phyloP scores from a whole-genome alignment of 2,329 filamentous ascomycete genomes.

The Alternaria sp. region DNA sequence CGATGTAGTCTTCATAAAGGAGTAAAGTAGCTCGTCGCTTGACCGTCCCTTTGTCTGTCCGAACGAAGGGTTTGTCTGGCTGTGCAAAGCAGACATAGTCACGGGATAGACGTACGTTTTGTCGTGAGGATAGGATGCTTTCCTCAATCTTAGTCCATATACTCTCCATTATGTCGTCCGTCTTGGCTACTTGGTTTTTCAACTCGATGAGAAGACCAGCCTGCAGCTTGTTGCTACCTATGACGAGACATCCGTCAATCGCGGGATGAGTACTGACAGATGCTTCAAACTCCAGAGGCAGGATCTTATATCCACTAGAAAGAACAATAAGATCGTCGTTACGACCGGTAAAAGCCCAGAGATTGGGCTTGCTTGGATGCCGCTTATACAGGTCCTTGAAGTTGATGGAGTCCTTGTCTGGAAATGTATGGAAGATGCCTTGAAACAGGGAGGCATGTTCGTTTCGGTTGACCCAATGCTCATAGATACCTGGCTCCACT shows the following conservation, averaged over 20 bases:
- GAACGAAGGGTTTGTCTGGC: slow-evolving; percentile 56
- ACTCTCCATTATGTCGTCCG: slow-evolving; percentile 49
- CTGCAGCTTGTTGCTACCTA: slow-evolving; percentile 41
- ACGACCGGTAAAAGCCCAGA: slow-evolving; percentile 32
- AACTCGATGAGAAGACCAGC: slow-evolving; percentile 45
- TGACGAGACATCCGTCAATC: slow-evolving; percentile 41
- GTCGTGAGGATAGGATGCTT: slow-evolving; percentile 53
- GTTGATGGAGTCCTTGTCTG: slow-evolving; percentile 22
- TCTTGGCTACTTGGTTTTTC: slow-evolving; percentile 17
- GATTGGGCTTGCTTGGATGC: slow-evolving; percentile 30
- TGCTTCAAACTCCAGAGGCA: slow-evolving; percentile 31
- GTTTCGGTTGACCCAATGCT: slow-evolving; percentile 50
- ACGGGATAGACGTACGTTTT: slow-evolving; percentile 53
- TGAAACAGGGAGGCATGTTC: slow-evolving; percentile 32
- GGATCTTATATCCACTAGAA: slow-evolving; percentile 33
- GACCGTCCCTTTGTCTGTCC: slow-evolving; percentile 58
- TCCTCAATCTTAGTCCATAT: slow-evolving; percentile 58
- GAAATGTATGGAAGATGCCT: slow-evolving; percentile 36
- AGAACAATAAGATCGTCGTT: slow-evolving; percentile 33
- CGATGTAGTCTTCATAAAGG: slow-evolving; percentile 58
- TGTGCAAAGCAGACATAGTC: slow-evolving; percentile 56
- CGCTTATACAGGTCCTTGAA: slow-evolving; percentile 31
- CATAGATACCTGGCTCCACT: slow-evolving; percentile 39
- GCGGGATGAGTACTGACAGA: slow-evolving; percentile 36
- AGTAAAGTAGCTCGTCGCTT: slow-evolving; percentile 53